Evolutionary conservation across 1,139 yeast species (phyloP).

Genomic region (Blastobotrys capitulatus): DNA sequence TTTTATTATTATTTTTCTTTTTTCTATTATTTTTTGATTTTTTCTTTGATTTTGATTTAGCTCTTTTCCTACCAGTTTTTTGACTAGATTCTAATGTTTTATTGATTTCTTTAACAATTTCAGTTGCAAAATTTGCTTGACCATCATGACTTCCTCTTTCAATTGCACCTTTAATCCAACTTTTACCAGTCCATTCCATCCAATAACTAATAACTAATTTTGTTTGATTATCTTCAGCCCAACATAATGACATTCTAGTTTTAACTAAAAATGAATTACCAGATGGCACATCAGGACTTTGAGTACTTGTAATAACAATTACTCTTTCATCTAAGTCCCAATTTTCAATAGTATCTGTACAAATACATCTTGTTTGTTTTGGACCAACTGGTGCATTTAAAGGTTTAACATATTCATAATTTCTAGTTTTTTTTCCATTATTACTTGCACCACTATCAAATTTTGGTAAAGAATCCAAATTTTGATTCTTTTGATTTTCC

Average conservation of each 20-base stretch:
- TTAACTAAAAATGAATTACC: slow-evolving; percentile 76
- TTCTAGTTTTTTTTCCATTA: slow-evolving; percentile 42
- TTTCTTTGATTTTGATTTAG: slow-evolving; percentile 16
- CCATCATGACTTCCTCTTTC: slow-evolving; percentile 93
- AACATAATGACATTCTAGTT: slow-evolving; percentile 58
- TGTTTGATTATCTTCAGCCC: slow-evolving; percentile 74
- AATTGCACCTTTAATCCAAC: slow-evolving; percentile 86
- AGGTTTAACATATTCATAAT: slow-evolving; percentile 73
- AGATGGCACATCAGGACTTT: slow-evolving; percentile 93
- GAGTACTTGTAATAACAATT: slow-evolving; percentile 59
- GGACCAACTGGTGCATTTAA: slow-evolving; percentile 85
- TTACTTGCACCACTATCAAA: slow-evolving; percentile 37
- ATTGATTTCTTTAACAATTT: slow-evolving; percentile 54
- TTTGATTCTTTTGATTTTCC: slow-evolving; percentile 66
- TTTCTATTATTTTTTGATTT: slow-evolving; percentile 8
- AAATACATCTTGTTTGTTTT: slow-evolving; percentile 79
- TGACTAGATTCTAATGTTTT: slow-evolving; percentile 31
- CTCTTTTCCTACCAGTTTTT: slow-evolving; percentile 21
- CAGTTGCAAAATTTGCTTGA: slow-evolving; percentile 64
- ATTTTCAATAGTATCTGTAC: slow-evolving; percentile 64
- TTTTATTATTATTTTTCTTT: slow-evolving; percentile 6
- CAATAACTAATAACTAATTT: slow-evolving; percentile 57
- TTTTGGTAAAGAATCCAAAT: slow-evolving; percentile 54
- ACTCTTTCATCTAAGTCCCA: slow-evolving; percentile 55
- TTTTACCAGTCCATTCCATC: slow-evolving; percentile 88